Base-by-base conservation (phyloP, 192 early-diverging fungal species). In the Coemansia sp. region DNA sequence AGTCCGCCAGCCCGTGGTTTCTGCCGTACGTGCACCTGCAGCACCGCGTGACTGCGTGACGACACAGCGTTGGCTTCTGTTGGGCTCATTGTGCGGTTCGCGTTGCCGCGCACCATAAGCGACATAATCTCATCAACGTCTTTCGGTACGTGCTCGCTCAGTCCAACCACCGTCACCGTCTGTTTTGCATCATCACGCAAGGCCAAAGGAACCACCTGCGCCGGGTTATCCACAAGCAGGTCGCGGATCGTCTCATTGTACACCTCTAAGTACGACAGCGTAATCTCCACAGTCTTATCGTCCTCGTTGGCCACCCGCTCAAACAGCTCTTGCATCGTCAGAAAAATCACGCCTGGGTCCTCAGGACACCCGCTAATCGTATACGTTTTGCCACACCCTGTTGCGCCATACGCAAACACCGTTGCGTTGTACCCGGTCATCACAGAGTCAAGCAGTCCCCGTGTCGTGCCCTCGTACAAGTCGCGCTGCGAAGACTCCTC, bases 241-340 rank as follows among this genome's bases (percentile, higher is more conserved):
- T 99, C 97, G 9, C 89, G 86, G 51, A 99, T 91, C 2, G 83
- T 90, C 72, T 97, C 94, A 65, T 97, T 97, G 78, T 99, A 99
- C 27, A 99, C 96, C 66, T 99, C 97, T 65, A 98, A 62, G 70
- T 98, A 99, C 19, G 91, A 93, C 19, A 98, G 77, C 43, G 79
- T 49, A 1, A 78, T 72, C 15, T 92, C 91, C 12, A 87, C 60
- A 22, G 86, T 77, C 64, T 91, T 87, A 62, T 89, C 87, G 64
- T 76, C 69, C 6, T 64, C 67, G 0, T 53, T 53, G 2, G 43
- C 14, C 23, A 90, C 74, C 6, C 78, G 67, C 35, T 75, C 69
- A 63, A 91, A 91, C 23, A 91, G 81, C 57, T 88, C 83, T 60
- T 76, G 72, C 72, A 92, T 87, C 1, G 90, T 86, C 25, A 83